A percentile compares a stretch with the other conserved stretches of the same genome.
Evolutionary conservation across 2,329 filamentous ascomycete species (phyloP).

Genomic region (Trichophyton schoenleinii): DNA sequence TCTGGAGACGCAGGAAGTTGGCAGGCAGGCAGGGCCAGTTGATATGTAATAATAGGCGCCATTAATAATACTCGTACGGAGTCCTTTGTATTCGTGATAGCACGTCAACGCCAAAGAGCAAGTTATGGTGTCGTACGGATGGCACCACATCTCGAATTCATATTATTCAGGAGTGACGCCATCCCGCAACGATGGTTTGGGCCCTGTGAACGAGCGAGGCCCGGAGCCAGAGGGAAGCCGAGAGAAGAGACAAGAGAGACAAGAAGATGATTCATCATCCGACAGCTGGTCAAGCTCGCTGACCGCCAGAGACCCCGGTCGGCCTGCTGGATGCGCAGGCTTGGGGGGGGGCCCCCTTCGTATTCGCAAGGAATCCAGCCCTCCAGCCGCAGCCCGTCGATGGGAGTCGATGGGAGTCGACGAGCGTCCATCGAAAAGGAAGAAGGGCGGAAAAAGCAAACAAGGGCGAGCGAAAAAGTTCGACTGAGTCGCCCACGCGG

Average conservation of each 20-base stretch:
- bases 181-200: neutral
- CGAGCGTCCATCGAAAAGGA: neutral
- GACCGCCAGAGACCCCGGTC: neutral
- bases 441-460: neutral
- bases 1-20: too few relatives aligned
- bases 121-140: too few relatives aligned
- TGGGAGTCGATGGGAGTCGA: too few relatives aligned
- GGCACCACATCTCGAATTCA: too few relatives aligned
- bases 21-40: too few relatives aligned
- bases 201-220: too few relatives aligned
- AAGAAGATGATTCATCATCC: too few relatives aligned
- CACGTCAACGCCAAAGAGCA: too few relatives aligned
- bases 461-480: neutral
- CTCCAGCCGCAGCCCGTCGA: neutral
- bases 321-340: neutral
- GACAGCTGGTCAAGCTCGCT: neutral
- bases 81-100: too few relatives aligned
- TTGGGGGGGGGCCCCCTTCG: neutral
- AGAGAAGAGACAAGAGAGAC: neutral
- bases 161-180: neutral
- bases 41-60: too few relatives aligned
- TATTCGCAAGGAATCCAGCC: neutral
- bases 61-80: neutral
- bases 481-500: neutral
- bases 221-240: neutral